Conservation (phyloP, 352 stramenopile species). For the Phytophthora vignae region DNA sequence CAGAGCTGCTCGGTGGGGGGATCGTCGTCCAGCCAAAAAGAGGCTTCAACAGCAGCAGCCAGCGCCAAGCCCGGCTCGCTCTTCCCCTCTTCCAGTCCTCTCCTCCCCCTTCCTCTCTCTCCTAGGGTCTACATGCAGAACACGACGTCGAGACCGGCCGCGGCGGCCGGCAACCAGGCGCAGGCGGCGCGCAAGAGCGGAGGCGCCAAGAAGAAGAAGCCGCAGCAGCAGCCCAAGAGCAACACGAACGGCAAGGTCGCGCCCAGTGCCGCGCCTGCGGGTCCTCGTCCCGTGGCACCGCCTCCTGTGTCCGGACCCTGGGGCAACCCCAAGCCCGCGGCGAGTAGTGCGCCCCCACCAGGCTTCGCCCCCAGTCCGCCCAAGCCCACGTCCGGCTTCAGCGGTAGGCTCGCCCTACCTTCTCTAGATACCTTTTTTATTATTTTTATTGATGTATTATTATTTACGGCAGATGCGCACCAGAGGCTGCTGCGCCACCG, state of each 20-base stretch:
- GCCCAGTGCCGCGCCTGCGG: constrained; percentile 14
- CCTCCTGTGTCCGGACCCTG: constrained; percentile 50
- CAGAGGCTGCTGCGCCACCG: constrained; percentile 79
- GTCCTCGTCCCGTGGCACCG: constrained; percentile 31
- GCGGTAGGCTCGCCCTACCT: constrained; percentile 39
- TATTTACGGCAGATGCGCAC: constrained; percentile 50
- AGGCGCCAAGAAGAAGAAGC: constrained; percentile 27
- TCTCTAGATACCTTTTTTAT: background rate
- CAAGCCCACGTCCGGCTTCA: constrained; percentile 42
- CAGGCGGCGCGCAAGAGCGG: constrained; percentile 35
- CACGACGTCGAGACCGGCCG: constrained; percentile 19
- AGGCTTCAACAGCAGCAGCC: constrained; percentile 24
- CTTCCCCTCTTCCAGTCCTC: constrained; percentile 11
- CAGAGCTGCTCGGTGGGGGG: constrained; percentile 9
- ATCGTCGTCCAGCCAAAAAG: constrained; percentile 26
- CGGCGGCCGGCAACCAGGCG: constrained; percentile 1
- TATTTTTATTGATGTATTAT: background rate
- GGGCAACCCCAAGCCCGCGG: constrained; percentile 31
- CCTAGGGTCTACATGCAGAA: constrained; percentile 32
- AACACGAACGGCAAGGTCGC: constrained; percentile 25
- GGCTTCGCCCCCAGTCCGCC: constrained; percentile 33
- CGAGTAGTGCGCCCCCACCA: constrained; percentile 34
- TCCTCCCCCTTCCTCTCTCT: constrained; percentile 1
- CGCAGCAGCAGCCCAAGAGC: too few relatives aligned
- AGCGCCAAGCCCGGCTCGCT: constrained; percentile 14